A percentile compares a stretch with the other conserved stretches of the same genome.
Conservation (phyloP, 495 filamentous ascomycete species). For the Immersiella caudata region DNA sequence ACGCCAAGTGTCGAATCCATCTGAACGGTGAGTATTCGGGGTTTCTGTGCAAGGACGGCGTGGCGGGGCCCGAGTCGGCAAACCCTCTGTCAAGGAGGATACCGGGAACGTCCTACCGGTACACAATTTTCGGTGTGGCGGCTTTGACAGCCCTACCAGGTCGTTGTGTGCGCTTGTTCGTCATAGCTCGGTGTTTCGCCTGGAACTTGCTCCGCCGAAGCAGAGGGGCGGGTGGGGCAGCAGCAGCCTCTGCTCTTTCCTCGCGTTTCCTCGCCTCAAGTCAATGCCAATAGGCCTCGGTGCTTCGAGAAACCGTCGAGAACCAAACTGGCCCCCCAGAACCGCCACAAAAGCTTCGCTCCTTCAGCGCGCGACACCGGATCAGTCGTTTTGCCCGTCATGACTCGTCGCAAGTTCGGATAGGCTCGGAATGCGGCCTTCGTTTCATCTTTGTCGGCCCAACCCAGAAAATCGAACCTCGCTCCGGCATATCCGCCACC, state of each 20-base stretch:
- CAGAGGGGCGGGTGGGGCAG: neutral
- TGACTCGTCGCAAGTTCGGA: slow-evolving; percentile 4
- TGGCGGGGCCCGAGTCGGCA: neutral
- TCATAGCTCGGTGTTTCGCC: neutral
- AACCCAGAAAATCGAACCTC: slow-evolving; percentile 10
- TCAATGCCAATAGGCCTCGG: no score
- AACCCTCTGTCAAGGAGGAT: neutral
- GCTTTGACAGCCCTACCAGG: neutral
- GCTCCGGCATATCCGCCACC: neutral
- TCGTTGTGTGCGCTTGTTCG: neutral
- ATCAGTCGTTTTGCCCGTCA: slow-evolving; percentile 1
- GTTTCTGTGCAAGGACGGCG: neutral
- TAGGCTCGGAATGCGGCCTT: neutral
- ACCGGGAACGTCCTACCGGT: neutral
- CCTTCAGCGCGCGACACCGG: neutral
- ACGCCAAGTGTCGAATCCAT: neutral
- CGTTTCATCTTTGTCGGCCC: slow-evolving; percentile 7
- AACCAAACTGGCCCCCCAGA: neutral
- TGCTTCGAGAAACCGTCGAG: neutral
- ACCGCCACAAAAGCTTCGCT: neutral
- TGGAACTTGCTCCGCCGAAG: neutral
- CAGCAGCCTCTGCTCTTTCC: neutral
- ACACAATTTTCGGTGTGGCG: neutral
- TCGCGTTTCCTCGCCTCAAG: no score
- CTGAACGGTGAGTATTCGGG: neutral